Evolutionary conservation across 139 green algal species (phyloP).

Genomic region (Medakamo hakoo): DNA sequence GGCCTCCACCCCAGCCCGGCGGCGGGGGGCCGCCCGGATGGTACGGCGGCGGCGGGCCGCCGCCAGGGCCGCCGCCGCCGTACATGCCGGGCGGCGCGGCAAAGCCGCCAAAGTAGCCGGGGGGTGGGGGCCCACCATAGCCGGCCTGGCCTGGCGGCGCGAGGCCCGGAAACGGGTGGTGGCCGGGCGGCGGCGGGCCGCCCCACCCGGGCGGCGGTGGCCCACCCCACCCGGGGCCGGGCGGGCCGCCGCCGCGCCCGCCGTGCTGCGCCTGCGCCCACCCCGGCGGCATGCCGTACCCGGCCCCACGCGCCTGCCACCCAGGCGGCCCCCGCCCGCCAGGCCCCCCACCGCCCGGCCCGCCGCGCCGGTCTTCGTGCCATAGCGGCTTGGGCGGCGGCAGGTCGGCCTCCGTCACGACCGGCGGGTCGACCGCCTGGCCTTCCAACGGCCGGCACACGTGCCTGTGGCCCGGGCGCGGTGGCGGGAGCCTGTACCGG

Average conservation of each 20-base stretch:
- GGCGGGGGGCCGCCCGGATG: neutral
- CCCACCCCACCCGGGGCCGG: neutral
- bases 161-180: no score
- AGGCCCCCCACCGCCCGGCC: neutral
- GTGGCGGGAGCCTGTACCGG: conserved; percentile 43
- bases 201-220: no score
- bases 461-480: conserved; percentile 39
- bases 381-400: conserved; percentile 25
- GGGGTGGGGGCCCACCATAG: no score
- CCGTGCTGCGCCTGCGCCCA: neutral
- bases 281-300: neutral
- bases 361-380: conserved; percentile 25
- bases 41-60: neutral
- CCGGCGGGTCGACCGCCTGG: conserved; percentile 3
- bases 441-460: neutral
- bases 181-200: no score
- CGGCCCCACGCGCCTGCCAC: neutral
- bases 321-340: neutral
- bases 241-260: no score
- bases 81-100: neutral
- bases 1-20: neutral
- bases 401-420: conserved; percentile 24
- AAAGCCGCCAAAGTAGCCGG: no score
- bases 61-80: neutral
- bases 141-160: no score